Evolutionary conservation across 2,329 filamentous ascomycete genomes (phyloP).

Genomic region (Zopfia rhizophila): DNA sequence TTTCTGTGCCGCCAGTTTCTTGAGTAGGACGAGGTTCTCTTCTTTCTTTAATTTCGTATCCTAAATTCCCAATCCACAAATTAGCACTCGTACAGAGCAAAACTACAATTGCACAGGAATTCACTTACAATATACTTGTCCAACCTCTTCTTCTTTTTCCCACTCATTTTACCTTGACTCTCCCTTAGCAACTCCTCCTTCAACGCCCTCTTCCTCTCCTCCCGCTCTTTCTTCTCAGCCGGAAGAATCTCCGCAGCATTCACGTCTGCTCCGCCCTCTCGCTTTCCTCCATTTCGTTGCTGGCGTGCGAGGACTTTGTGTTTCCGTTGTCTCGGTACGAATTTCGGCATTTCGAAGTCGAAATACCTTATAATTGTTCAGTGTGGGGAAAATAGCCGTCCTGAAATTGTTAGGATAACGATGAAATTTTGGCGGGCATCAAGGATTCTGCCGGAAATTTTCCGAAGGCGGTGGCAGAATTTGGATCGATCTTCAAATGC

Average conservation of each 20-base stretch:
- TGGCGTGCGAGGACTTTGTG: constrained; percentile 73
- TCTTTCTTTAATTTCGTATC: constrained; percentile 96
- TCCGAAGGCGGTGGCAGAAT: constrained; percentile 35
- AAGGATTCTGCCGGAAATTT: constrained; percentile 29
- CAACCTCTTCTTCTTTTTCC: constrained; percentile 74
- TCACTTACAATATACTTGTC: constrained; percentile 72
- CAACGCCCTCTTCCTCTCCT: constrained; percentile 63
- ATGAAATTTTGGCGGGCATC: constrained; percentile 51
- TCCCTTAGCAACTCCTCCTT: constrained; percentile 64
- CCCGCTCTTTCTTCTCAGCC: constrained; percentile 62
- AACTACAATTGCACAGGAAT: not conserved
- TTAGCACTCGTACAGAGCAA: not conserved
- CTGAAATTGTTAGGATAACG: too few relatives aligned
- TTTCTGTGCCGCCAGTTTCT: constrained; percentile 80
- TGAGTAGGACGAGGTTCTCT: constrained; percentile 84
- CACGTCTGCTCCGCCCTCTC: constrained; percentile 60
- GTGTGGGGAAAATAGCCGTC: not conserved
- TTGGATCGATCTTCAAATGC: constrained; percentile 45
- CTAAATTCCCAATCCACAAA: constrained; percentile 41
- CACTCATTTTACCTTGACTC: constrained; percentile 66
- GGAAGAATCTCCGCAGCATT: constrained; percentile 64
- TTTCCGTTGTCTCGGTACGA: constrained; percentile 67
- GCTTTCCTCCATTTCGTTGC: constrained; percentile 57
- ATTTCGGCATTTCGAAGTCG: constrained; percentile 49
- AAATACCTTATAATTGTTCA: not conserved